phyloP scores from a whole-genome alignment of 352 stramenopile genomes.

The Pythium insidiosum region DNA sequence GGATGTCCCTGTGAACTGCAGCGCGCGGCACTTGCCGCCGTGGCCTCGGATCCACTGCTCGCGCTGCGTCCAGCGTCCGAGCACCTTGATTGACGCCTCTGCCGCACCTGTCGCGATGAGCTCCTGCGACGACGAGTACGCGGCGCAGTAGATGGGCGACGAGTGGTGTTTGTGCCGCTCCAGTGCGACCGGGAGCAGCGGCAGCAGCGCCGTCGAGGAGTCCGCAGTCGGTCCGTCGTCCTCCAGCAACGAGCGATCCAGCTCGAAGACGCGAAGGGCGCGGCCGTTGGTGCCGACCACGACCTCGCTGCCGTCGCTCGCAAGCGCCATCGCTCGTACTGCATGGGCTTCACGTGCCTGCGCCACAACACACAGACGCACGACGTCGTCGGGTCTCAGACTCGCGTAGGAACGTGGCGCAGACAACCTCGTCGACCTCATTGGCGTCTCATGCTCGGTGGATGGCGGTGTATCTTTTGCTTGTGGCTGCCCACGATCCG shows the following conservation, averaged over 20 bases:
- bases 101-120: conserved; percentile 51
- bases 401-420: conserved; percentile 28
- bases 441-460: neutral
- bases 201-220: conserved; percentile 20
- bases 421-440: conserved; percentile 1
- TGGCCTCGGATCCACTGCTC: conserved; percentile 27
- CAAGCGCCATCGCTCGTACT: conserved; percentile 41
- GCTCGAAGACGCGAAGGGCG: conserved; percentile 42
- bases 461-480: too few relatives aligned
- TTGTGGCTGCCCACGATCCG: too few relatives aligned
- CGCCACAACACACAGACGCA: conserved; percentile 38
- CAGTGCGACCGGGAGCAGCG: conserved; percentile 37
- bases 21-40: conserved; percentile 32
- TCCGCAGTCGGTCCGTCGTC: neutral
- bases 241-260: conserved; percentile 10
- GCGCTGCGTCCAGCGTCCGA: conserved; percentile 19
- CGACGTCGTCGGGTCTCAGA: conserved; percentile 29
- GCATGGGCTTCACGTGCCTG: conserved; percentile 48
- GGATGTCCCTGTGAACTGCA: conserved; percentile 29
- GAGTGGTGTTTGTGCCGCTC: conserved; percentile 59
- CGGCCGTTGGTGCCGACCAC: conserved; percentile 57
- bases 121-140: conserved; percentile 22
- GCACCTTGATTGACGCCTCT: conserved; percentile 51
- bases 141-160: conserved; percentile 43
- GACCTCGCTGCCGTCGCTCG: conserved; percentile 26